Evolutionary conservation across 768 basidiomycete genomes (phyloP).

Genomic region (Dictyophora rubrovolvata): DNA sequence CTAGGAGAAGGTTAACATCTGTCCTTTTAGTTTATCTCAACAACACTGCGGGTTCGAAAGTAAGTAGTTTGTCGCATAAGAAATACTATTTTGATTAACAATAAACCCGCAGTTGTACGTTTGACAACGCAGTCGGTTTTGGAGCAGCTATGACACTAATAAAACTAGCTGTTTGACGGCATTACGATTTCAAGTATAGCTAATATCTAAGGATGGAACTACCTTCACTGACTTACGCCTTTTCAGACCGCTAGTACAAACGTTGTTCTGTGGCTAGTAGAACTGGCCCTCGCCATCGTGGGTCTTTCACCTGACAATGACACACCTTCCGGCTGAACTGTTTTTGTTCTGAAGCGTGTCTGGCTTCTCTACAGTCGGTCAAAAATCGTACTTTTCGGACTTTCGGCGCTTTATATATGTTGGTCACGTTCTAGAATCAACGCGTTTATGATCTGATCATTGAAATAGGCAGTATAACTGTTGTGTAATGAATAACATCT

Average conservation of each 20-base stretch:
- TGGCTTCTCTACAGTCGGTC: slow-evolving; percentile 8
- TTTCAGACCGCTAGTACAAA: slow-evolving; percentile 4
- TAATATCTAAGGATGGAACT: background rate
- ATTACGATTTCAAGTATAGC: background rate
- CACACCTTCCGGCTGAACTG: background rate
- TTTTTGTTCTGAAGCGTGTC: background rate
- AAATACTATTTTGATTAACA: background rate
- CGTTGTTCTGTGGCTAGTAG: background rate
- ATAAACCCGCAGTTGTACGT: background rate
- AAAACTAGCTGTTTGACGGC: background rate
- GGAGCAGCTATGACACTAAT: background rate
- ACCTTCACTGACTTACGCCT: background rate
- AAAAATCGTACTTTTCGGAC: background rate
- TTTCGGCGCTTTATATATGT: background rate
- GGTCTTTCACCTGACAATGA: background rate
- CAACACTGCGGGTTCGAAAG: slow-evolving; percentile 1
- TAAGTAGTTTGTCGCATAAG: background rate
- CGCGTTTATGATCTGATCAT: background rate
- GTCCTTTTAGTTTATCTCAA: background rate
- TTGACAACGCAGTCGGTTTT: background rate
- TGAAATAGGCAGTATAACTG: background rate
- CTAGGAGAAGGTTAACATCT: background rate
- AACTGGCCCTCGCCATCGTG: slow-evolving; percentile 1
- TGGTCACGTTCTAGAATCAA: background rate
- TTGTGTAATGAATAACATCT: background rate